Percentiles rank a stretch among this genome's conserved stretches.
phyloP scores from a whole-genome alignment of 2,329 filamentous ascomycete genomes.

The Apiospora saccharicola region DNA sequence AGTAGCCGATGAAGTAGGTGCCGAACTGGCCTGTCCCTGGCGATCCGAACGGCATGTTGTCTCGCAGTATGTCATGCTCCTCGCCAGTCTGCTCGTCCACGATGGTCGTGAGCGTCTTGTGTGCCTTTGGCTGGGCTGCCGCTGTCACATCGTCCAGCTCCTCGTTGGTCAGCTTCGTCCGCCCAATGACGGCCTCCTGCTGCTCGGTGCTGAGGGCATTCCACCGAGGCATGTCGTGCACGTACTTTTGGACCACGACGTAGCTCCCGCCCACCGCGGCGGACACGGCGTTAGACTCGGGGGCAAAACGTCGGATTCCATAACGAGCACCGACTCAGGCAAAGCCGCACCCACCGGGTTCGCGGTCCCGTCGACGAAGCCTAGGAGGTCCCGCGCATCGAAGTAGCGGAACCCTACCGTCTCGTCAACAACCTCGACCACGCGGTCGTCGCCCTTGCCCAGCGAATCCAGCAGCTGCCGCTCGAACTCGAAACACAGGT shows the following conservation, averaged over 20 bases:
- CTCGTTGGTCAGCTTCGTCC: conserved; percentile 64
- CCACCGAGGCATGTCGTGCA: conserved; percentile 61
- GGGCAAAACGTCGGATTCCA: conserved; percentile 45
- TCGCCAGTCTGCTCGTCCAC: conserved; percentile 54
- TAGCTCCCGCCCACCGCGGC: conserved; percentile 59
- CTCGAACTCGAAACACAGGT: conserved; percentile 67
- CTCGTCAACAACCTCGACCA: conserved; percentile 57
- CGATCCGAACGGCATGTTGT: conserved; percentile 68
- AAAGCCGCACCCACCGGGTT: conserved; percentile 60
- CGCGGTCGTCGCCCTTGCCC: conserved; percentile 41
- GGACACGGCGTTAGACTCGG: background rate
- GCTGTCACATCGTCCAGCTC: conserved; percentile 59
- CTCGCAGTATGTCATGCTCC: conserved; percentile 61
- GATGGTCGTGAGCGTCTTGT: conserved; percentile 63
- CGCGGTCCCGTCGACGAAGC: conserved; percentile 67
- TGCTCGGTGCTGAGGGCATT: conserved; percentile 53
- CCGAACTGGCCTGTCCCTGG: conserved; percentile 59
- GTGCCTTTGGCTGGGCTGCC: conserved; percentile 53
- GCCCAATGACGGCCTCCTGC: conserved; percentile 64
- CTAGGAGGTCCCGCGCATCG: conserved; percentile 64
- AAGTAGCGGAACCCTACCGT: conserved; percentile 67
- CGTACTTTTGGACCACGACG: conserved; percentile 66
- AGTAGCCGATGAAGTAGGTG: conserved; percentile 66
- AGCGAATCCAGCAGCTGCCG: conserved; percentile 59
- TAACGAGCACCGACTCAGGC: conserved; percentile 51